Base-by-base conservation (phyloP, 2,329 filamentous ascomycete species). In the Lecanicillium sp. region DNA sequence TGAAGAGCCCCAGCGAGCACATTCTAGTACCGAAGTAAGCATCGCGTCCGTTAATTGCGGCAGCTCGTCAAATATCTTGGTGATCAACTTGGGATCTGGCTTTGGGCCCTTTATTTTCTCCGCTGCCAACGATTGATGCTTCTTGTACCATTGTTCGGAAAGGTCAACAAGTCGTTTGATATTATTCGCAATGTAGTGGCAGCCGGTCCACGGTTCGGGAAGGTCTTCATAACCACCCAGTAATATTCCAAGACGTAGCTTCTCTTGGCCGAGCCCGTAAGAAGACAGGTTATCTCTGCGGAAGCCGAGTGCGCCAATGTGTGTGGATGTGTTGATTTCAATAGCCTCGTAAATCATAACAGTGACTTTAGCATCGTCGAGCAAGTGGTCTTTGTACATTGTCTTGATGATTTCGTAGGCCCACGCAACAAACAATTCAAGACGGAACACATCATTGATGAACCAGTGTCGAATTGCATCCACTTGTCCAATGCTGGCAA, bases 381-480 rank as follows among this genome's bases (percentile, higher is more conserved):
- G 67, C 3, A 73, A 54, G 25, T 71, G 69, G 36, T 80, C 78
- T 40, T 77, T 75, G 51, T 81, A 83, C 42, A 83, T 68, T 40
- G 83, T 75, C 55, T 85, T 85, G 56, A 90, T 80, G 12, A 80
- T 78, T 55, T 84, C 80, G 50, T 78, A 84, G 8, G 83, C 79
- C 82, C 85, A 92, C 1, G 84, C 83, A 34, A 94, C 70, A 31
- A 92, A 78, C 40, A 84, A 68, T 39, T 88, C 78, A 47, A 94
- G 71, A 19, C 75, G 73, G 58, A 76, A 75, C 22, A 88, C 70
- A 52, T 89, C 84, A 48, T 83, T 73, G 44, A 88, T 71, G 52
- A 95, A 94, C 78, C 85, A 95, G 49, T 87, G 80, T n/a, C 88
- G 77, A 13, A 95, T 78, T 7, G 74, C 69, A 52, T 95, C 87